Conservation (phyloP, 768 basidiomycete genomes). For the Amanita pallidorosea region DNA sequence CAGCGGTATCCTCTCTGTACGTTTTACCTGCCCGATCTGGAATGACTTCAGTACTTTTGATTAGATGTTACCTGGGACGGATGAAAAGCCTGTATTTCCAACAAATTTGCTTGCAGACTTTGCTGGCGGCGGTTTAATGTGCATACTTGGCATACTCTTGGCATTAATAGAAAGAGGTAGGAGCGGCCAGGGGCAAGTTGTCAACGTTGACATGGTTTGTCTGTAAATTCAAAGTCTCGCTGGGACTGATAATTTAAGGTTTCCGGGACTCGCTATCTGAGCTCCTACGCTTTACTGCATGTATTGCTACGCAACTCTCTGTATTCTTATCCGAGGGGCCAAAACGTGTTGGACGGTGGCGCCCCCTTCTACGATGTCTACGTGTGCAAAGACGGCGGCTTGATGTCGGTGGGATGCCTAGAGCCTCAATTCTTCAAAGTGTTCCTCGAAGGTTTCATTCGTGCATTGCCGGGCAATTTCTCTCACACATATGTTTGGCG, state of each 20-base stretch:
- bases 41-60: not conserved
- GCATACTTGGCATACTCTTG: slow-evolving; percentile 61
- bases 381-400: slow-evolving; percentile 57
- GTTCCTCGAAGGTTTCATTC: slow-evolving; percentile 47
- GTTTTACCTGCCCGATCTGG: slow-evolving; percentile 18
- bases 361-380: slow-evolving; percentile 74
- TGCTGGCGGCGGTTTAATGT: slow-evolving; percentile 70
- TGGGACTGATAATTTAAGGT: slow-evolving; percentile 34
- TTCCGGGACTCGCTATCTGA: slow-evolving; percentile 68
- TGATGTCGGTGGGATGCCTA: slow-evolving; percentile 69
- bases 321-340: slow-evolving; percentile 37
- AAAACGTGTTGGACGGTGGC: slow-evolving; percentile 62
- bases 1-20: slow-evolving; percentile 32
- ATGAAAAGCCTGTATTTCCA: slow-evolving; percentile 58
- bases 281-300: slow-evolving; percentile 58
- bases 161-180: slow-evolving; percentile 58
- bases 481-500: slow-evolving; percentile 40
- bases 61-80: slow-evolving; percentile 58
- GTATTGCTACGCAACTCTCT: slow-evolving; percentile 21
- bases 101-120: slow-evolving; percentile 75
- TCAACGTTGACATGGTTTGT: slow-evolving; percentile 66
- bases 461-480: slow-evolving; percentile 35
- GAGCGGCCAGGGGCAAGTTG: slow-evolving; percentile 64
- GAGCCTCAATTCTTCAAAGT: slow-evolving; percentile 62
- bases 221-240: not conserved